A percentile compares a stretch with the other conserved stretches of the same genome.
Conservation (phyloP, 495 filamentous ascomycete genomes). For the Podospora sp. region DNA sequence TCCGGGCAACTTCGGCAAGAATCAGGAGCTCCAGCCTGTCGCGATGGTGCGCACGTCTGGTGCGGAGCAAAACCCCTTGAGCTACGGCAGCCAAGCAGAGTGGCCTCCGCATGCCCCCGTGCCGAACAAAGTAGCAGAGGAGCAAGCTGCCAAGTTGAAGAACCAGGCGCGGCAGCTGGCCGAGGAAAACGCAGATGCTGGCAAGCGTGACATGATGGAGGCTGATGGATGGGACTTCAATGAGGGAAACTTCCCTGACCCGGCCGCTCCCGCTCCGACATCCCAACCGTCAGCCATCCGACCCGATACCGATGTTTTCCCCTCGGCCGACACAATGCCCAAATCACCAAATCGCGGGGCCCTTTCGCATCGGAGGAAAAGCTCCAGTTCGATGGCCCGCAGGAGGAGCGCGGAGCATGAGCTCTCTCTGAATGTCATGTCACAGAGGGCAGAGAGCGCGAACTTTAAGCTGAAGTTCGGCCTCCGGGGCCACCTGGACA, state of each 20-base stretch:
- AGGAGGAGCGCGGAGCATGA: constrained; percentile 62
- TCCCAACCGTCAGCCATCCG: constrained; percentile 53
- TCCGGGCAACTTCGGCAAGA: constrained; percentile 41
- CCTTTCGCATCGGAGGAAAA: constrained; percentile 76
- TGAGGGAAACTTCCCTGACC: constrained; percentile 61
- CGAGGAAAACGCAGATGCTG: constrained; percentile 41
- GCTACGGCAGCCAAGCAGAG: constrained; percentile 40
- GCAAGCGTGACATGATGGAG: constrained; percentile 48
- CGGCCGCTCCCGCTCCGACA: constrained; percentile 40
- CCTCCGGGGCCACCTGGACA: constrained; percentile 88
- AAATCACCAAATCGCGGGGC: constrained; percentile 79
- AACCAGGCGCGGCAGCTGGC: constrained; percentile 19
- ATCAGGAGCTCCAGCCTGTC: constrained; percentile 43
- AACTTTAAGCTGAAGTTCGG: constrained; percentile 93
- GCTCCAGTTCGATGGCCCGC: constrained; percentile 62
- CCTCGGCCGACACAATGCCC: constrained; percentile 74
- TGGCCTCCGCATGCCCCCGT: constrained; percentile 46
- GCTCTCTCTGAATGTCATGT: constrained; percentile 48
- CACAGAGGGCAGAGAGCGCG: constrained; percentile 60
- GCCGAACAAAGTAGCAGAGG: constrained; percentile 53
- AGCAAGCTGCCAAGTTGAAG: constrained; percentile 53
- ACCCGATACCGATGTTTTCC: constrained; percentile 84
- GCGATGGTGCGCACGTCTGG: constrained; percentile 51
- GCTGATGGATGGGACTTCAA: constrained; percentile 92
- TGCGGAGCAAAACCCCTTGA: constrained; percentile 35